A percentile compares a stretch with the other conserved stretches of the same genome.
Conservation (phyloP, 345 rosid genomes). For the Corchorus olitorius region DNA sequence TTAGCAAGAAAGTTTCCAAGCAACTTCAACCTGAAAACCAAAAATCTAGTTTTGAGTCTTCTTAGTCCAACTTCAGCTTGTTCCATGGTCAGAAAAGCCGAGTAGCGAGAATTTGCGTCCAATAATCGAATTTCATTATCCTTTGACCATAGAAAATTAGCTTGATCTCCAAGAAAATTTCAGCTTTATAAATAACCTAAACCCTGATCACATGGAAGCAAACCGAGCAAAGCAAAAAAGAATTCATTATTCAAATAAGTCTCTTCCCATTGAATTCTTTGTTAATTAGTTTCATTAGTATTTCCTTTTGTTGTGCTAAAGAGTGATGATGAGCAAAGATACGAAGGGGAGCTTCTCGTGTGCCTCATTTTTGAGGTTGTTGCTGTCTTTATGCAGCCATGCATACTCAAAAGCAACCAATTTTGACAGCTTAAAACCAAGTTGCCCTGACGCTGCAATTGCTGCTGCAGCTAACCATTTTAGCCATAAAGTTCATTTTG, state of each 20-base stretch:
- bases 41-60: background rate
- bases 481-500: conserved; percentile 27
- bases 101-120: background rate
- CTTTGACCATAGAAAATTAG: too few relatives aligned
- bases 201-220: background rate
- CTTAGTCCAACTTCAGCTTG: background rate
- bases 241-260: background rate
- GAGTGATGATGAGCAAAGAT: conserved; percentile 16
- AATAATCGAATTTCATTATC: background rate
- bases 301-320: background rate
- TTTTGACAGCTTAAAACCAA: background rate
- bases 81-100: background rate
- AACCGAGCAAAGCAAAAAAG: background rate
- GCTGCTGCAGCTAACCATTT: conserved; percentile 52
- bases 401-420: background rate
- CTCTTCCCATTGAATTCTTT: background rate
- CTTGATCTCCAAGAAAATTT: background rate
- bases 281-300: too few relatives aligned
- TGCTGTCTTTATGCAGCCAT: background rate
- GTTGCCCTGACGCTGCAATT: conserved; percentile 29
- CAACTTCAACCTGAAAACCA: background rate
- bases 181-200: background rate
- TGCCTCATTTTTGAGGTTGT: conserved; percentile 3
- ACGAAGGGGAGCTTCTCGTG: background rate
- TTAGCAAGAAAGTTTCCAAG: background rate